Percentiles rank a stretch among this genome's conserved stretches.
Conservation (phyloP, 306 rosid genomes). For the Lathyrus aphaca region DNA sequence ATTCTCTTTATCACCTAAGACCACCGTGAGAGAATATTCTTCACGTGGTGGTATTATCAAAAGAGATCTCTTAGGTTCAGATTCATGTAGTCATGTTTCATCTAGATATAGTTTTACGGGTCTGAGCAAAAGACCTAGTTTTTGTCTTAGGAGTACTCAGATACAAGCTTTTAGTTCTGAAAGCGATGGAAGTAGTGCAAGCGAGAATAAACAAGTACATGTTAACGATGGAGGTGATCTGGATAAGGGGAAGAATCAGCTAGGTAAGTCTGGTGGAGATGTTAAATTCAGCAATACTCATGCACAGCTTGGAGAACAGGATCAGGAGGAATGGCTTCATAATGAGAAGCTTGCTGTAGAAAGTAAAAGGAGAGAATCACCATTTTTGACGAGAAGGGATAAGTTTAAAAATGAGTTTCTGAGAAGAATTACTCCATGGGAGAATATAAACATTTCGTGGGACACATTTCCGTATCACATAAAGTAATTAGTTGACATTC, state of each 20-base stretch:
- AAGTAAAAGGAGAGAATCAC: slow-evolving; percentile 71
- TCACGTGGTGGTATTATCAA: slow-evolving; percentile 47
- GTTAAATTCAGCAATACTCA: slow-evolving; percentile 57
- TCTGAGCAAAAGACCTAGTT: slow-evolving; percentile 40
- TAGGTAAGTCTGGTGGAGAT: slow-evolving; percentile 55
- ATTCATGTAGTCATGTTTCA: slow-evolving; percentile 40
- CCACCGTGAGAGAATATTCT: slow-evolving; percentile 39
- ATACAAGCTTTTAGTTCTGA: slow-evolving; percentile 70
- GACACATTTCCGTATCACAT: slow-evolving; percentile 87
- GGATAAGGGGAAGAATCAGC: slow-evolving; percentile 51
- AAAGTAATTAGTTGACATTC: slow-evolving; percentile 55
- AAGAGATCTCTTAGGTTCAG: slow-evolving; percentile 51
- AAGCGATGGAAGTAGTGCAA: slow-evolving; percentile 87
- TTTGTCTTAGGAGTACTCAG: slow-evolving; percentile 51
- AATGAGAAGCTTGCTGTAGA: slow-evolving; percentile 74
- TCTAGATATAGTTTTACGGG: slow-evolving; percentile 43
- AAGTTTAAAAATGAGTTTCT: slow-evolving; percentile 81
- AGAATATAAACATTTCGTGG: slow-evolving; percentile 88
- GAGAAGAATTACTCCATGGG: slow-evolving; percentile 92
- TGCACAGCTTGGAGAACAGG: slow-evolving; percentile 78
- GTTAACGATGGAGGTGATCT: slow-evolving; percentile 56
- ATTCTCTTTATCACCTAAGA: slow-evolving; percentile 44
- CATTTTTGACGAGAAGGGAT: slow-evolving; percentile 72
- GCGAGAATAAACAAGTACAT: slow-evolving; percentile 67
- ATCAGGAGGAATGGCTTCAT: slow-evolving; percentile 88